phyloP scores from a whole-genome alignment of 495 filamentous ascomycete genomes.

The Xylaria curta region DNA sequence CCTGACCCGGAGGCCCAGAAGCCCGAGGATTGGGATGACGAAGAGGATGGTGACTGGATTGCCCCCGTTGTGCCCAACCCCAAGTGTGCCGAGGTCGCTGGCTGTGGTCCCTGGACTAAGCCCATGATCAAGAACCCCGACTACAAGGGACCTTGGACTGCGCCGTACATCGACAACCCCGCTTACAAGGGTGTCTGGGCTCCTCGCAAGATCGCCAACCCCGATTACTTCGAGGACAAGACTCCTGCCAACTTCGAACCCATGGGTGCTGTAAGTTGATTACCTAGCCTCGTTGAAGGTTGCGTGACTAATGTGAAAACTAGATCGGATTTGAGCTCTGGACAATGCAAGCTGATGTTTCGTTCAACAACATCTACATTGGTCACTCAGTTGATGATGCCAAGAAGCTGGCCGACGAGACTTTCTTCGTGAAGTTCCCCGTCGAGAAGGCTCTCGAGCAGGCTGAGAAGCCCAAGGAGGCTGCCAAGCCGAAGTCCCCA shows the following conservation, averaged over 20 bases:
- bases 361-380: slow-evolving; percentile 99
- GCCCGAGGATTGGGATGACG: slow-evolving; percentile 99
- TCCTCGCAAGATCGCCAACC: slow-evolving; percentile 96
- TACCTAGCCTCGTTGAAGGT: not conserved
- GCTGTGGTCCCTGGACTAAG: slow-evolving; percentile 91
- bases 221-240: slow-evolving; percentile 97
- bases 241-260: slow-evolving; percentile 94
- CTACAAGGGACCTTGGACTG: slow-evolving; percentile 99
- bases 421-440: slow-evolving; percentile 89
- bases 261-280: slow-evolving; percentile 85
- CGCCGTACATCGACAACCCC: slow-evolving; percentile 95
- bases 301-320: slow-evolving; percentile 30
- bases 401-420: slow-evolving; percentile 86
- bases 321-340: slow-evolving; percentile 98
- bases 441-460: slow-evolving; percentile 85
- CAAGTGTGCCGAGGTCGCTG: slow-evolving; percentile 91
- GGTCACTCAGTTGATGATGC: slow-evolving; percentile 97
- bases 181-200: slow-evolving; percentile 97
- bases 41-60: slow-evolving; percentile 99
- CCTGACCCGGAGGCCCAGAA: slow-evolving; percentile 97
- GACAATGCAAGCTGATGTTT: slow-evolving; percentile 99
- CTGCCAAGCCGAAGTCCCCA: slow-evolving; percentile 67
- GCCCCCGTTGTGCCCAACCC: slow-evolving; percentile 93
- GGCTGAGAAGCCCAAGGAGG: slow-evolving; percentile 79
- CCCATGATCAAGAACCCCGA: slow-evolving; percentile 94